Percentiles rank a stretch among this genome's conserved stretches.
Evolutionary conservation across 2,329 filamentous ascomycete species (phyloP).

Genomic region (Trichoderma citrinoviride): DNA sequence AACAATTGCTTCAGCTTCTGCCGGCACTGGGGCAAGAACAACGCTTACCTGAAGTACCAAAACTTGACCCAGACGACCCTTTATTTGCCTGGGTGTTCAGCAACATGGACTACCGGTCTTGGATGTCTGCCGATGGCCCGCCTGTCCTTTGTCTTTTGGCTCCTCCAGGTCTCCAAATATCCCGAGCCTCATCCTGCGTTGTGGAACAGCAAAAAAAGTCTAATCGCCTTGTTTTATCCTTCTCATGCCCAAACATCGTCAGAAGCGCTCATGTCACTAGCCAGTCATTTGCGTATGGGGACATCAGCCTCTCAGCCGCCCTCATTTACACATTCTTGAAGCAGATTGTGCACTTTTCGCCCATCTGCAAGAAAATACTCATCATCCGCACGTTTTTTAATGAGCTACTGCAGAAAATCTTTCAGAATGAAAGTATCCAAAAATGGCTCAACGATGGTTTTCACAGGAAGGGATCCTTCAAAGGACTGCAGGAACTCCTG

Average conservation of each 20-base stretch:
- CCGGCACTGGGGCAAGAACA: background rate
- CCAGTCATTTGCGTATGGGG: fast-evolving
- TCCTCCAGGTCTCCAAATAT: background rate
- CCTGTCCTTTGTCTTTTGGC: background rate
- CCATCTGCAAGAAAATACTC: fast-evolving
- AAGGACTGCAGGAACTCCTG: background rate
- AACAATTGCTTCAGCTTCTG: background rate
- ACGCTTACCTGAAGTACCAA: too few relatives aligned
- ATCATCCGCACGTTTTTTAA: background rate
- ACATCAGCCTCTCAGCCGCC: too few relatives aligned
- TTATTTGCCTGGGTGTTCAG: background rate
- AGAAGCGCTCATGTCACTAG: background rate
- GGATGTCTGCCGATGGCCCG: background rate
- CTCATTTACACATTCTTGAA: background rate
- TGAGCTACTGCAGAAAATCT: background rate
- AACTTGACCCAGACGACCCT: background rate
- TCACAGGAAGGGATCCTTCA: background rate
- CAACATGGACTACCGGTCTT: background rate
- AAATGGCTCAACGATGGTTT: background rate
- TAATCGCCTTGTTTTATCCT: background rate
- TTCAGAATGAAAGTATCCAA: fast-evolving
- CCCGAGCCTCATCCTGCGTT: background rate
- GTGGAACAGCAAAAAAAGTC: background rate
- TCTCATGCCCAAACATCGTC: background rate
- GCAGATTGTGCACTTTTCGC: background rate